Evolutionary conservation across 2,329 filamentous ascomycete genomes (phyloP), one percentile per base, ranked within the genome.

Genomic region (Stenocarpella maydis): DNA sequence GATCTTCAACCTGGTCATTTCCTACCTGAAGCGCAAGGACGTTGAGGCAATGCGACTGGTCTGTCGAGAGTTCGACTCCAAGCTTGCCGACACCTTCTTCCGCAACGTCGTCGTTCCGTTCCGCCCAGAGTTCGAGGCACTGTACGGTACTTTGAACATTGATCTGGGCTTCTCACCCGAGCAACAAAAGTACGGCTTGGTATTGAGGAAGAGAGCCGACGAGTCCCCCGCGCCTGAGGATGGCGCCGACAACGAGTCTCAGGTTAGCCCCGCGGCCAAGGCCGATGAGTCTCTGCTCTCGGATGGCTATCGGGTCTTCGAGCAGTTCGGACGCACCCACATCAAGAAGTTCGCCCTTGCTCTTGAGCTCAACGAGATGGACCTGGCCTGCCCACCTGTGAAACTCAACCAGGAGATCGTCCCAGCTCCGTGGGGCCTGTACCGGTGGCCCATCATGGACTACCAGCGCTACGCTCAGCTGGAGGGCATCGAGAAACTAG

Each of bases 261-360:
- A 26, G 74, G 65, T 74, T 49, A 81, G 19, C 31, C 10, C 47
- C n/a, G 10, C 19, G 14, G 34, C 19, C 1, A 49, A 24, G 37
- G 80, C 80, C 69, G 77, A 64, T 17, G 60, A 66, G 61, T 77
- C 21, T 31, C 73, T 81, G 43, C 77, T 82, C 31, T 78, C 77
- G 73, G 84, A 84, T 68, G 88, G 88, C 41, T 85, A 90, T 75
- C 82, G 86, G 70, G 85, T 91, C 39, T 90, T 91, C 73, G 79
- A 87, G 72, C 84, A 85, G 19, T 90, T 91, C 76, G 88, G 88
- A 14, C 67, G 45, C 17, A 79, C 80, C 37, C 84, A 88, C 67
- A 90, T 93, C 68, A 80, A 82, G 34, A 85, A 85, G 65, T 92
- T 91, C 74, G 91, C 89, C 6, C 86, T 93, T 75, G 89, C 88